phyloP scores from a whole-genome alignment of 495 filamentous ascomycete species.

The Aspergillus olivimuriae region DNA sequence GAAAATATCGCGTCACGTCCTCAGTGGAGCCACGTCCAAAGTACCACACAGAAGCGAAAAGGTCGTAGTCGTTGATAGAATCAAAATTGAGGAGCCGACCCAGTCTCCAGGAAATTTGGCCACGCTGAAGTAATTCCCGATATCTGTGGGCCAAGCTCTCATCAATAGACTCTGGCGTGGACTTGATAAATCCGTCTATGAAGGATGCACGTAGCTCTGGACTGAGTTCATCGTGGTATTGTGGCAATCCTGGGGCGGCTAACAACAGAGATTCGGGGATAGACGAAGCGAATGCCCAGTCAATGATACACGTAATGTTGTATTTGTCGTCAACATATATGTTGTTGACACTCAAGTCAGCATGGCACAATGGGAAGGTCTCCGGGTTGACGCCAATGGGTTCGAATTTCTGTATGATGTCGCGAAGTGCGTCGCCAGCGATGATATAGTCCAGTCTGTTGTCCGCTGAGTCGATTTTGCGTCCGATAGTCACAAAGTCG shows the following conservation, averaged over 20 bases:
- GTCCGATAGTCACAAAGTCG: conserved; percentile 24
- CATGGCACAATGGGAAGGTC: conserved; percentile 15
- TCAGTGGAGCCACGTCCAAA: conserved; percentile 8
- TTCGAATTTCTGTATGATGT: conserved; percentile 19
- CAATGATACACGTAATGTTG: conserved; percentile 32
- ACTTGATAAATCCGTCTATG: conserved; percentile 8
- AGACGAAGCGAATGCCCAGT: conserved; percentile 24
- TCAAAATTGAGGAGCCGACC: conserved; percentile 18
- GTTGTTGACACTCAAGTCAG: conserved; percentile 22
- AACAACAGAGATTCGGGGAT: conserved; percentile 22
- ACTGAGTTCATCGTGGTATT: conserved; percentile 17
- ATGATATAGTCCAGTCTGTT: conserved; percentile 29
- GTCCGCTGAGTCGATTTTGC: conserved; percentile 19
- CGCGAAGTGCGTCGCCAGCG: conserved; percentile 19
- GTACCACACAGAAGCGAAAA: conserved; percentile 15
- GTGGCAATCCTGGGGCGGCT: conserved; percentile 19
- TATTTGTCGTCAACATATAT: conserved; percentile 31
- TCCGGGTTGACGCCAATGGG: too few species aligned
- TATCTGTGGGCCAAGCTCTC: conserved; percentile 6
- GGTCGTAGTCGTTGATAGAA: conserved; percentile 11
- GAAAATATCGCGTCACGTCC: conserved; percentile 9
- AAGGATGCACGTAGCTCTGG: conserved; percentile 10
- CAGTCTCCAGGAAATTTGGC: conserved; percentile 14
- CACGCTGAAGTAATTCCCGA: conserved; percentile 8
- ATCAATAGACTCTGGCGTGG: conserved; percentile 8